Evolutionary conservation across 768 basidiomycete species (phyloP).

Genomic region (Gloeostereum incarnatum): DNA sequence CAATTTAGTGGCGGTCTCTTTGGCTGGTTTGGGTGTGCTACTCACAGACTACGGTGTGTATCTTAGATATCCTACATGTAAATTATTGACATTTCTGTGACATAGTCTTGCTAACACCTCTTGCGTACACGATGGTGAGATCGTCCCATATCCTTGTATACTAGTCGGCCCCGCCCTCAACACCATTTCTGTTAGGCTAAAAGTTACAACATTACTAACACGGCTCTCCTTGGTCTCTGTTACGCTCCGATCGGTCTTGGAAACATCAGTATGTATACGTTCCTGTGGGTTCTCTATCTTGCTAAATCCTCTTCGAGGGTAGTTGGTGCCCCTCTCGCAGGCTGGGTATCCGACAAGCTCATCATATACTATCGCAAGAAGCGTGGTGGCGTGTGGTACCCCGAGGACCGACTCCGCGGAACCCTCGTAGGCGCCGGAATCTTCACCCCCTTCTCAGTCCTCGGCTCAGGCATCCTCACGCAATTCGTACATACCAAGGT

Average conservation of each 20-base stretch:
- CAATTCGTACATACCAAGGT: conserved; percentile 35
- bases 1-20: conserved; percentile 34
- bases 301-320: not conserved
- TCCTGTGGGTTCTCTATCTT: conserved; percentile 1
- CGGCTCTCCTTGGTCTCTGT: conserved; percentile 48
- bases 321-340: conserved; percentile 57
- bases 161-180: not conserved
- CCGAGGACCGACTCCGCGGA: conserved; percentile 59
- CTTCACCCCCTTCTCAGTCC: conserved; percentile 44
- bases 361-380: conserved; percentile 37
- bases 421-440: conserved; percentile 33
- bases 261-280: conserved; percentile 38
- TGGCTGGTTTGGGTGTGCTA: conserved; percentile 6
- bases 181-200: conserved; percentile 30
- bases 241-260: conserved; percentile 55
- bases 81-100: conserved; percentile 17
- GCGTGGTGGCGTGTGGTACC: conserved; percentile 51
- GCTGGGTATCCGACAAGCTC: conserved; percentile 45
- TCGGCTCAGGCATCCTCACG: conserved; percentile 39
- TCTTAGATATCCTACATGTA: not conserved
- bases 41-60: conserved; percentile 32
- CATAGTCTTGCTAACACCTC: conserved; percentile 48
- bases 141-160: not conserved
- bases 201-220: conserved; percentile 45
- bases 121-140: conserved; percentile 60